Evolutionary conservation across 2,329 filamentous ascomycete species (phyloP), one percentile per base, ranked within the genome.

Genomic region (Domatiomyces catenatus): DNA sequence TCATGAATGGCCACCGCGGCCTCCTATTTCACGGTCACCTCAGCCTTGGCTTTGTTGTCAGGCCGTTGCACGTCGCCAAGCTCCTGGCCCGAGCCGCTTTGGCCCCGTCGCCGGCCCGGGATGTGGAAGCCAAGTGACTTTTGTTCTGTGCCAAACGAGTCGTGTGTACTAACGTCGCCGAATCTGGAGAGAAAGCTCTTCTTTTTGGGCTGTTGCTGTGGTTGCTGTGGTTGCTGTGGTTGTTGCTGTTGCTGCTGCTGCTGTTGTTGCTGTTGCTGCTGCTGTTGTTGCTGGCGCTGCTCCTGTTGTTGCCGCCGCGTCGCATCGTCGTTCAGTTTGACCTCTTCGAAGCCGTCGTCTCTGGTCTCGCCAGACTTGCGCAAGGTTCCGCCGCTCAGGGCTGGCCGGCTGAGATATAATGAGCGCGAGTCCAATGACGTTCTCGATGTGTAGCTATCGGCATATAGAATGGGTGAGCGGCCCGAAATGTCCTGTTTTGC

Each of bases 401-500:
- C 74, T 7, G 80, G 77, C 54, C 82, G 75, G 17, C 80, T 78
- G 44, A 79, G 71, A 44, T 54, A 55, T 52, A 81, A 75, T 51
- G 76, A 72, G 46, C 81, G 76, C 5, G 86, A 86, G 64, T 95
- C 88, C 56, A 94, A 77, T 50, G 85, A 92, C 58, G 86, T 83
- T 50, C 89, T 83, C 17, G 80, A 76, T n/a, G 68, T 75, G 60
- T 69, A 70, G 50, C 73, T 67, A 49, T 84, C 79, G 54, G 74
- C 65, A 52, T 73, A 70, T 48, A 75, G 66, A 50, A 95, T 70
- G 7, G 88, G 90, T 42, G 87, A 92, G 56, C 82, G 81, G 42
- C 89, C 90, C 47, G 84, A 89, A 54, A 96, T 93, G 64, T 96
- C 89, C 89, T 94, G 61, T 28, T 42, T 24, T 6, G 10, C n/a